phyloP scores from a whole-genome alignment of 2,329 filamentous ascomycete genomes.

The Cladosporium sp. region DNA sequence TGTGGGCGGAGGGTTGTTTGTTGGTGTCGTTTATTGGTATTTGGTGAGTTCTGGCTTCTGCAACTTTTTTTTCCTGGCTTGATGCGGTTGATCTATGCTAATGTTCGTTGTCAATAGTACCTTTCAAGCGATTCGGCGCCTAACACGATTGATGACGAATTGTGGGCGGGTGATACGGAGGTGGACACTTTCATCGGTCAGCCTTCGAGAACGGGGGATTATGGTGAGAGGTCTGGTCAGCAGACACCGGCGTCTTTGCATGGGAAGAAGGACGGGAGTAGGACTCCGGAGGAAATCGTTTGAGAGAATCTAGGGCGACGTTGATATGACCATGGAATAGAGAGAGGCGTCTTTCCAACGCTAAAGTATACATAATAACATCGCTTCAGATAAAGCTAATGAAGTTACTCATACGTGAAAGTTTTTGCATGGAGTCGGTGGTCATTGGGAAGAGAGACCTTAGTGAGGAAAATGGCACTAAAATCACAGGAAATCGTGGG shows the following conservation, averaged over 20 bases:
- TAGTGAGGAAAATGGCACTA: no score
- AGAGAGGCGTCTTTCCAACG: no score
- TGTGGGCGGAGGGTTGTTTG: constrained; percentile 50
- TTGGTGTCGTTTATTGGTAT: constrained; percentile 49
- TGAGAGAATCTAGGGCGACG: no score
- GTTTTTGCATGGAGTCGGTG: no score
- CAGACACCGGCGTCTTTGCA: not conserved
- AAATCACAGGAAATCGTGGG: no score
- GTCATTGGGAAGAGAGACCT: no score
- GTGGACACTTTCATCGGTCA: not conserved
- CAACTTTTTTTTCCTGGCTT: not conserved
- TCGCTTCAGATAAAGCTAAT: no score
- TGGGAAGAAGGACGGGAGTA: constrained; percentile 6
- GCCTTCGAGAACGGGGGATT: not conserved
- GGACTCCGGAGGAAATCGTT: constrained; percentile 4
- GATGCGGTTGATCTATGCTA: not conserved
- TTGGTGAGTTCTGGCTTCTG: constrained; percentile 23
- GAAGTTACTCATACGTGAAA: no score
- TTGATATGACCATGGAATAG: no score
- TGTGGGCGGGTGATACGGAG: not conserved
- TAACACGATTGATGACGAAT: constrained; percentile 2
- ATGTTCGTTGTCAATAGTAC: not conserved
- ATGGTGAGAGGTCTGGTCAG: not conserved
- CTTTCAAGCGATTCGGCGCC: not conserved
- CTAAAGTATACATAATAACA: no score